phyloP scores from a whole-genome alignment of 495 filamentous ascomycete genomes.

The Podospora sp. region DNA sequence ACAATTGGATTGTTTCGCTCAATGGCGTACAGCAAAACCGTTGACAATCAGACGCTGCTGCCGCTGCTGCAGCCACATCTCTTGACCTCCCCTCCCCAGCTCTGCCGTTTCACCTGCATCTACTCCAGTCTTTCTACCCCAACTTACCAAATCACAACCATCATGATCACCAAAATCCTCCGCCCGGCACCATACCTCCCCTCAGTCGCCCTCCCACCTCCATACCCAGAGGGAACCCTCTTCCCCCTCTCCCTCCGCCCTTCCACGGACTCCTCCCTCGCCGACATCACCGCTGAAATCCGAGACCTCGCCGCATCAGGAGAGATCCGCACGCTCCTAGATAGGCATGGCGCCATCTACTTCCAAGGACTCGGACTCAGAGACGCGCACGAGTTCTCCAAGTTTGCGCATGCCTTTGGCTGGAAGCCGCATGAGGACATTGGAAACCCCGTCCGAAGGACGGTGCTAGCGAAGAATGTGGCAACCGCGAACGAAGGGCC shows the following conservation, averaged over 20 bases:
- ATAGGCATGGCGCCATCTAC: conserved; percentile 42
- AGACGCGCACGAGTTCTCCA: conserved; percentile 49
- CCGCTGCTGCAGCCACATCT: not conserved
- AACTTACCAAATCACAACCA: not conserved
- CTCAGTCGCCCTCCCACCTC: conserved; percentile 23
- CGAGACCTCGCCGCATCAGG: conserved; percentile 22
- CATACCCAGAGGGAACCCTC: conserved; percentile 17
- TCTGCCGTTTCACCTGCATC: not conserved
- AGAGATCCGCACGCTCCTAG: conserved; percentile 26
- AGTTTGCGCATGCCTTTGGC: conserved; percentile 57
- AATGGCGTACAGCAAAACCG: not conserved
- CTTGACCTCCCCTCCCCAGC: not conserved
- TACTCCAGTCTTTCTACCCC: too few relatives aligned
- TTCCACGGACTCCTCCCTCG: not conserved
- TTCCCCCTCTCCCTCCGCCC: conserved; percentile 22
- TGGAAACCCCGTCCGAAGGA: conserved; percentile 55
- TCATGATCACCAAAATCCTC: conserved; percentile 20
- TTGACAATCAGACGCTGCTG: not conserved
- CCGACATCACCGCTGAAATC: conserved; percentile 23
- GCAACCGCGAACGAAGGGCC: conserved; percentile 58
- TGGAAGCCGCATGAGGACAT: conserved; percentile 59
- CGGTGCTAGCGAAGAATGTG: conserved; percentile 54
- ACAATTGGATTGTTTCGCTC: not conserved
- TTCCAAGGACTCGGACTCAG: conserved; percentile 42
- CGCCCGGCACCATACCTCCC: conserved; percentile 24